These are phyloP conservation scores for Bipolaris zeicola DNA, from an alignment of 2,329 filamentous ascomycete species.

Conservation along the genomic window DNA sequence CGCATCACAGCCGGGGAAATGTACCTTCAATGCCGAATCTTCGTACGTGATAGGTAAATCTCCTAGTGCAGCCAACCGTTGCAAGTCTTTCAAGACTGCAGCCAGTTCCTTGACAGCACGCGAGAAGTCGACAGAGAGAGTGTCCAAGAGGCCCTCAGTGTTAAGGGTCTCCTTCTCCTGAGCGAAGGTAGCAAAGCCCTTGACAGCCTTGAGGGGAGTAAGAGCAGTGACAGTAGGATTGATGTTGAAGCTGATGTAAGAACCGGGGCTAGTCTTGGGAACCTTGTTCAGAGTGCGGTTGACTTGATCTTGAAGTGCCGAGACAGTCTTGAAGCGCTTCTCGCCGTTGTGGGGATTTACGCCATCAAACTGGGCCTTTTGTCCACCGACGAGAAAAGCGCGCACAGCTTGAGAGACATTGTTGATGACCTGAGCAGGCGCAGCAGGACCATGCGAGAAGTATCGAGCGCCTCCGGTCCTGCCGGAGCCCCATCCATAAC, in stretches of 20 bases:
- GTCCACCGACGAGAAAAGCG: slow-evolving; percentile 88
- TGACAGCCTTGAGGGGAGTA: slow-evolving; percentile 68
- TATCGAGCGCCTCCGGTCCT: slow-evolving; percentile 75
- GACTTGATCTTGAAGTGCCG: slow-evolving; percentile 73
- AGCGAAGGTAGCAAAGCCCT: slow-evolving; percentile 54
- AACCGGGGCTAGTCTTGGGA: slow-evolving; percentile 67
- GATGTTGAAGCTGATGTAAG: slow-evolving; percentile 85
- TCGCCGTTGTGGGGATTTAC: slow-evolving; percentile 70
- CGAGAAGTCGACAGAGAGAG: slow-evolving; percentile 86
- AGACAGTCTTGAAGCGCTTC: slow-evolving; percentile 79
- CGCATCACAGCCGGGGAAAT: slow-evolving; percentile 89
- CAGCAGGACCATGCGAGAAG: slow-evolving; percentile 86
- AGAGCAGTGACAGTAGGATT: slow-evolving; percentile 90
- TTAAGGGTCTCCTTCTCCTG: slow-evolving; percentile 67
- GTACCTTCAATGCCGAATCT: slow-evolving; percentile 72
- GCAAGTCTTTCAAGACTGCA: slow-evolving; percentile 78
- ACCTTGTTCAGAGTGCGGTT: slow-evolving; percentile 68
- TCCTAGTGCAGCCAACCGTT: slow-evolving; percentile 75
- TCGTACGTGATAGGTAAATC: slow-evolving; percentile 82
- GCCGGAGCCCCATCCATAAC: slow-evolving; percentile 78
- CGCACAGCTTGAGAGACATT: slow-evolving; percentile 94
- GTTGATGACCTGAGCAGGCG: slow-evolving; percentile 87
- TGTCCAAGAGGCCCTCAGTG: slow-evolving; percentile 80
- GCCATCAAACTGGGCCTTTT: slow-evolving; percentile 87
- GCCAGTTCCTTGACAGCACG: slow-evolving; percentile 84